Evolutionary conservation across 2,329 filamentous ascomycete species (phyloP).

Genomic region (Fusarium anthophilum): DNA sequence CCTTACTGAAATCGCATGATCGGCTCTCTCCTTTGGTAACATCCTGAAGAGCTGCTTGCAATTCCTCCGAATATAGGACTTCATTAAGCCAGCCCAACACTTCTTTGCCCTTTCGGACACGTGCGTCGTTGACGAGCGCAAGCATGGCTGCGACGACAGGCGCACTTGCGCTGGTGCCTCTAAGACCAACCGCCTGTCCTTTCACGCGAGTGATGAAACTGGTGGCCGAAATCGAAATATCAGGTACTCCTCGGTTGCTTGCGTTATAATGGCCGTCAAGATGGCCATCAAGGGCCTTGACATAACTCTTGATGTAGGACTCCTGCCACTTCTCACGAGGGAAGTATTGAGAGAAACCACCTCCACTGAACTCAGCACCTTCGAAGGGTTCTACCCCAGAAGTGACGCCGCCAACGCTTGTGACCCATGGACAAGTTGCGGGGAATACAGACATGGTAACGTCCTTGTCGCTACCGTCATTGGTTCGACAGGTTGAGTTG

Average conservation of each 20-base stretch:
- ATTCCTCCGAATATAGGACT: constrained; percentile 53
- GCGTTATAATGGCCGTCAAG: constrained; percentile 57
- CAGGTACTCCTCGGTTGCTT: constrained; percentile 59
- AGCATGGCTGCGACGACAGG: constrained; percentile 65
- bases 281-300: constrained; percentile 51
- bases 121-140: constrained; percentile 63
- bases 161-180: constrained; percentile 62
- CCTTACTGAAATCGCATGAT: constrained; percentile 52
- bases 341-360: constrained; percentile 65
- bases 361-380: constrained; percentile 57
- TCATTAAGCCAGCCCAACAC: constrained; percentile 65
- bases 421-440: constrained; percentile 73
- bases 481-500: constrained; percentile 63
- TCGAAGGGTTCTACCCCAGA: constrained; percentile 49
- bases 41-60: constrained; percentile 53
- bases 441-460: constrained; percentile 72
- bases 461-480: constrained; percentile 65
- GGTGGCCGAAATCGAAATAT: constrained; percentile 65
- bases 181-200: constrained; percentile 42
- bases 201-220: constrained; percentile 58
- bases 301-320: constrained; percentile 51
- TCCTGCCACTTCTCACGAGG: constrained; percentile 57
- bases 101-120: constrained; percentile 58
- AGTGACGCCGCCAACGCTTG: constrained; percentile 69
- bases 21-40: constrained; percentile 52